A percentile compares a stretch with the other conserved stretches of the same genome.
Conservation (phyloP, 768 basidiomycete genomes). For the Tylopilus vinaceipallidus region DNA sequence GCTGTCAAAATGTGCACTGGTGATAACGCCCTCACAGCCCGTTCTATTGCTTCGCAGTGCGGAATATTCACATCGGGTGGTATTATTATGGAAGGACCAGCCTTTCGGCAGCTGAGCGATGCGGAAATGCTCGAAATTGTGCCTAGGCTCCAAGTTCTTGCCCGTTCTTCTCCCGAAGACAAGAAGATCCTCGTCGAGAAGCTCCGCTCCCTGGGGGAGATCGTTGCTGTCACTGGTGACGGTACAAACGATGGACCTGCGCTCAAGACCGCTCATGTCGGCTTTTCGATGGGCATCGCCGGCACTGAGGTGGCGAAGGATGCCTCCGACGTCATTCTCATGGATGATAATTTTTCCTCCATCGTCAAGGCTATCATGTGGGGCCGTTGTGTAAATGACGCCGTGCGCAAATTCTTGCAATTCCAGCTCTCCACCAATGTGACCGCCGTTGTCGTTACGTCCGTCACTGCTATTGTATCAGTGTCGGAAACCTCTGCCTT, state of each 20-base stretch:
- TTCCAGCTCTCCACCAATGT: conserved; percentile 95
- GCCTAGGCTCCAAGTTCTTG: conserved; percentile 92
- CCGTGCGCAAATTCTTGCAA: conserved; percentile 96
- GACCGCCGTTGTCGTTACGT: conserved; percentile 92
- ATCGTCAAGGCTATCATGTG: conserved; percentile 98
- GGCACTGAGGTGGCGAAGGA: conserved; percentile 99
- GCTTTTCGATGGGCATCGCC: conserved; percentile 95
- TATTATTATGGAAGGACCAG: conserved; percentile 96
- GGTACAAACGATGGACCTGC: conserved; percentile 98
- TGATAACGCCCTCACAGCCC: conserved; percentile 91
- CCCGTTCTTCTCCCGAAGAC: conserved; percentile 96
- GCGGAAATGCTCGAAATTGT: conserved; percentile 77
- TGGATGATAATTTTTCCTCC: conserved; percentile 96
- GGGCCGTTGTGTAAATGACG: conserved; percentile 98
- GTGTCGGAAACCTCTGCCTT: conserved; percentile 76
- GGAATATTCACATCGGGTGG: conserved; percentile 94
- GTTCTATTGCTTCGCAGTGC: conserved; percentile 96
- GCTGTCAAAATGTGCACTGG: conserved; percentile 98
- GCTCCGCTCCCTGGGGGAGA: conserved; percentile 81
- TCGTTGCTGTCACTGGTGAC: conserved; percentile 95
- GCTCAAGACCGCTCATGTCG: conserved; percentile 92
- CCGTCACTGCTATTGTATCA: conserved; percentile 85
- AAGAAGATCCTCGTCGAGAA: conserved; percentile 92
- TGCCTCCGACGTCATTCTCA: conserved; percentile 97
- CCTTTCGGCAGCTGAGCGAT: conserved; percentile 77